Percentiles rank a stretch among this genome's conserved stretches.
Conservation (phyloP, 768 basidiomycete genomes). For the Tephrocybe sp. region DNA sequence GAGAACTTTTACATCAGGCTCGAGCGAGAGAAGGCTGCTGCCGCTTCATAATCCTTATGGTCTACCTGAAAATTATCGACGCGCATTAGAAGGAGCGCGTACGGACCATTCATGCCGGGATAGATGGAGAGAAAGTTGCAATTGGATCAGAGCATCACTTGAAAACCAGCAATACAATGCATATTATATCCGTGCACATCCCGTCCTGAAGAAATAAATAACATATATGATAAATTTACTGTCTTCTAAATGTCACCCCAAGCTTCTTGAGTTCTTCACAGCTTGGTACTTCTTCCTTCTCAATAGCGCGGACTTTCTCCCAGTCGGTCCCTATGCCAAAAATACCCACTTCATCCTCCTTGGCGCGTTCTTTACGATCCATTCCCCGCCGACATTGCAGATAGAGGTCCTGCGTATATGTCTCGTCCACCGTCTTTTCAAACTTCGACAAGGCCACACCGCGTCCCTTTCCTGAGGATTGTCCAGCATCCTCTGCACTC, state of each 20-base stretch:
- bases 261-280: constrained; percentile 76
- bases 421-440: constrained; percentile 73
- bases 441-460: constrained; percentile 56
- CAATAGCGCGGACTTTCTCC: constrained; percentile 79
- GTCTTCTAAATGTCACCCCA: constrained; percentile 45
- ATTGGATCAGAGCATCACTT: not conserved
- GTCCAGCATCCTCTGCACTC: constrained; percentile 31
- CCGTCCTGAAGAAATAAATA: constrained; percentile 21
- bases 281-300: constrained; percentile 64
- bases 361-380: constrained; percentile 64
- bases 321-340: constrained; percentile 93
- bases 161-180: constrained; percentile 11
- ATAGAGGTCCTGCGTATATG: constrained; percentile 70
- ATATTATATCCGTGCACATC: constrained; percentile 12
- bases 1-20: constrained; percentile 87
- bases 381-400: constrained; percentile 67
- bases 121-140: no score
- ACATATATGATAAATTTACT: constrained; percentile 11
- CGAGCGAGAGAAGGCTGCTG: constrained; percentile 55
- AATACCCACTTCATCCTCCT: constrained; percentile 77
- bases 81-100: no score
- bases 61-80: no score
- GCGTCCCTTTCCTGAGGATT: constrained; percentile 25
- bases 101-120: no score
- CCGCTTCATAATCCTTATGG: constrained; percentile 11